phyloP scores from a whole-genome alignment of 148 eudicot species.

The Camellia sinensis region DNA sequence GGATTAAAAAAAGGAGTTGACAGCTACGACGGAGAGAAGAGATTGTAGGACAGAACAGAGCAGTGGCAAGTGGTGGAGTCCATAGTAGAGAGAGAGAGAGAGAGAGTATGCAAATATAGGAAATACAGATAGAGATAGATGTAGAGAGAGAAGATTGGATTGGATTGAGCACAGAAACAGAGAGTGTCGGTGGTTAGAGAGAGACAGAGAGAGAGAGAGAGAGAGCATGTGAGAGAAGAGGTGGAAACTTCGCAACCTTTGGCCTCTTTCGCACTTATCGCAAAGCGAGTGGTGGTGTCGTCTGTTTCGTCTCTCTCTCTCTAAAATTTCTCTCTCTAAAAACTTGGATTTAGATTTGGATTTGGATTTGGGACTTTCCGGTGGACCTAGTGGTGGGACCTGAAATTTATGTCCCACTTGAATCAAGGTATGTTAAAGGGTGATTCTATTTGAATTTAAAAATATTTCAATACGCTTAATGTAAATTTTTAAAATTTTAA shows the following conservation, averaged over 20 bases:
- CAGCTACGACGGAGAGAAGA: slow-evolving; percentile 10
- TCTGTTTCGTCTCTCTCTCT: no score
- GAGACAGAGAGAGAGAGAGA: neutral
- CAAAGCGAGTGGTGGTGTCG: neutral
- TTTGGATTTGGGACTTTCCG: neutral
- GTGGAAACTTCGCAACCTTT: neutral
- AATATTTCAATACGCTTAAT: no score
- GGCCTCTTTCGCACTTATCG: neutral
- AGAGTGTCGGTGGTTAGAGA: slow-evolving; percentile 12
- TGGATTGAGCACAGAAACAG: neutral
- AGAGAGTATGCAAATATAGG: neutral
- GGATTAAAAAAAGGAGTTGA: neutral
- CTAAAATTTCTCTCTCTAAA: no score
- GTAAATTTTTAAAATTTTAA: no score
- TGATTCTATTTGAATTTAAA: no score
- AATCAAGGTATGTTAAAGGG: no score
- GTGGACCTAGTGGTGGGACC: neutral
- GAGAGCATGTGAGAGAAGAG: neutral
- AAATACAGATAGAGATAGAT: neutral
- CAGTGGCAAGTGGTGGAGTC: neutral
- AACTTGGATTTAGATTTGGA: no score
- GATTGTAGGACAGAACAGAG: neutral
- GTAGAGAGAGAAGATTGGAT: neutral
- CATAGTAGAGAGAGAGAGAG: neutral
- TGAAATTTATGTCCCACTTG: no score